Evolutionary conservation across 306 rosid species (phyloP), one percentile per base, ranked within the genome.

Genomic region (Cicer cuneatum): DNA sequence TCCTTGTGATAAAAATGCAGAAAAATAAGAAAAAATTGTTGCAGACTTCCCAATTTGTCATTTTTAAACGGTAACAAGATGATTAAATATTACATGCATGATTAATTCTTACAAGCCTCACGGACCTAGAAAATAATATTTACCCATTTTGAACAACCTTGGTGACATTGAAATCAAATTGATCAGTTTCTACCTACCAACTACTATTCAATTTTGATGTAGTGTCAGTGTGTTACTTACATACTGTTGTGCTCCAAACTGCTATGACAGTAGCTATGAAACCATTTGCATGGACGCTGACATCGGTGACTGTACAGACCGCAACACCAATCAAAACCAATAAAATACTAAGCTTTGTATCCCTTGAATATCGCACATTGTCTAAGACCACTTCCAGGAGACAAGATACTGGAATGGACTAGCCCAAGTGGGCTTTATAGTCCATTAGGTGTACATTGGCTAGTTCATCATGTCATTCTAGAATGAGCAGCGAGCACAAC

Each of bases 221-320:
- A 71, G 41, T 48, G 49, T 37, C 65, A 83, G 86, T 66, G 11
- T 35, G 61, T 33, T 77, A 88, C 92, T 90, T 82, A 88, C 96
- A 84, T 88, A 87, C 79, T 48, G 96, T 79, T 19, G 96, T 90
- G 84, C 91, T 88, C 88, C 93, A 90, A 76, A 90, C 88, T 60
- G 93, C 96, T 47, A 90, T 81, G 16, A 79, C 80, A 66, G 93
- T 92, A 77, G 93, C 93, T 76, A 88, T 39, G 64, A 90, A 90
- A 81, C 96, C 96, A 79, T 84, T 90, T 24, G 89, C 60, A 79
- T 90, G 88, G 67, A 90, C 96, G 10, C 93, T 90, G 80, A 90
- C 96, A 85, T 90, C 96, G 8, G 96, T 90, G 74, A 90, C 93
- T 29, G 96, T 90, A 83, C 96, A 90, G 72, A 90, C 93, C 16